phyloP scores from a whole-genome alignment of 371 early-diverging fungal species.

The Rhizopus microsporus region DNA sequence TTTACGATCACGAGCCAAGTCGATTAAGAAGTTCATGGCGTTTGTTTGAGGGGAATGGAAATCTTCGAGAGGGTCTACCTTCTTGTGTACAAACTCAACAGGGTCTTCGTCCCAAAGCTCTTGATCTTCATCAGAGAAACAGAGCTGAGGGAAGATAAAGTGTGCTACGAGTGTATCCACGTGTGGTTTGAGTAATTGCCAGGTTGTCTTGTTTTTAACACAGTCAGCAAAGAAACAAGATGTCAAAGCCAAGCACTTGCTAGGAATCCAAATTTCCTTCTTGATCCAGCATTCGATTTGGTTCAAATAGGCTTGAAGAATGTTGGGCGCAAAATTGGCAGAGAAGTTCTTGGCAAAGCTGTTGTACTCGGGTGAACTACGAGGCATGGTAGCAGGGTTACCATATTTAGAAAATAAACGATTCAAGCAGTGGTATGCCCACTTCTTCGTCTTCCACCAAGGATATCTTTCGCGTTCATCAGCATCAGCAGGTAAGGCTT shows the following conservation, averaged over 20 bases:
- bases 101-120: conserved; percentile 91
- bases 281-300: conserved; percentile 76
- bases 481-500: conserved; percentile 54
- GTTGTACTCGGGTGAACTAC: conserved; percentile 52
- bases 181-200: conserved; percentile 86
- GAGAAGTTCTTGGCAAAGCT: conserved; percentile 80
- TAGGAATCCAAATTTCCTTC: conserved; percentile 65
- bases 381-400: conserved; percentile 65
- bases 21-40: conserved; percentile 70
- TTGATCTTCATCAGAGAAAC: conserved; percentile 80
- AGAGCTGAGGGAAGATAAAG: conserved; percentile 88
- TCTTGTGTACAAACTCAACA: conserved; percentile 88
- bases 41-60: conserved; percentile 70
- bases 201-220: conserved; percentile 82
- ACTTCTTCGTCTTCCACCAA: conserved; percentile 93
- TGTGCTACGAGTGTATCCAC: conserved; percentile 73
- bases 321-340: conserved; percentile 82
- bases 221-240: conserved; percentile 65
- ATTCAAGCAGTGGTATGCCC: conserved; percentile 88
- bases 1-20: conserved; percentile 74
- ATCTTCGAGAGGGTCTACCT: conserved; percentile 77
- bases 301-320: conserved; percentile 74
- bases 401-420: conserved; percentile 80
- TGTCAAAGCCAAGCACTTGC: conserved; percentile 50
- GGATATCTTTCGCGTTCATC: conserved; percentile 73